Evolutionary conservation across 352 stramenopile species (phyloP), one percentile per base, ranked within the genome.

Genomic region (Globisporangium paddicum): DNA sequence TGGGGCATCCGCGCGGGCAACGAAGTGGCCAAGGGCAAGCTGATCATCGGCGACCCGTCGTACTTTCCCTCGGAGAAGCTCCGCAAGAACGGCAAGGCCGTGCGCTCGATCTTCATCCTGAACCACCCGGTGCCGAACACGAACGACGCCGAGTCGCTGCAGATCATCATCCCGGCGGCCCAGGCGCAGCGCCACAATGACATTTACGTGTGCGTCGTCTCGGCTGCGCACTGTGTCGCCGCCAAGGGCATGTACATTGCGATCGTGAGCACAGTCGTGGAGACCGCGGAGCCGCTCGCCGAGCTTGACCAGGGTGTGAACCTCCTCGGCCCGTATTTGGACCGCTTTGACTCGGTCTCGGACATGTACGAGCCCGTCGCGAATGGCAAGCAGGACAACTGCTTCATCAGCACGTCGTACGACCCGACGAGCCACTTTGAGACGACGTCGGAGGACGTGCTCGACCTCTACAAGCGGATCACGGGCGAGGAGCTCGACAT

Each of bases 81-180:
- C 44, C 82, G 79, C 63, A 86, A 92, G 64, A 98, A 81, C 38
- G 97, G 97, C 63, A 86, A 96, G 66, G 93, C 99, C 48, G 95
- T 99, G 46, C 93, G 98, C 63, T 98, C 91, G 75, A 99, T 99
- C 71, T 99, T 98, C 79, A 93, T 99, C 64, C 83, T 99, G 68
- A 97, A 99, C 80, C 96, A 99, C 75, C 97, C 97, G 6, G 96
- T 99, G 70, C 89, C 94, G 38, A 98, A 97, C 77, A 98, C 96
- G 59, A 98, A 96, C 69, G 86, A 99, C 72, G 87, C 90, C 47
- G 96, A 98, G 70, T 98, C 89, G 65, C 87, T 96, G 48, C 97
- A 99, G 85, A 98, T 99, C 75, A 99, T 99, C 78, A 98, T 99
- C 68, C 97, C 97, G 23, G 96, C 96, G n/a, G 79, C 87, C 10